Conservation (phyloP, 805 yeast genomes). For the Candida hispaniensis region DNA sequence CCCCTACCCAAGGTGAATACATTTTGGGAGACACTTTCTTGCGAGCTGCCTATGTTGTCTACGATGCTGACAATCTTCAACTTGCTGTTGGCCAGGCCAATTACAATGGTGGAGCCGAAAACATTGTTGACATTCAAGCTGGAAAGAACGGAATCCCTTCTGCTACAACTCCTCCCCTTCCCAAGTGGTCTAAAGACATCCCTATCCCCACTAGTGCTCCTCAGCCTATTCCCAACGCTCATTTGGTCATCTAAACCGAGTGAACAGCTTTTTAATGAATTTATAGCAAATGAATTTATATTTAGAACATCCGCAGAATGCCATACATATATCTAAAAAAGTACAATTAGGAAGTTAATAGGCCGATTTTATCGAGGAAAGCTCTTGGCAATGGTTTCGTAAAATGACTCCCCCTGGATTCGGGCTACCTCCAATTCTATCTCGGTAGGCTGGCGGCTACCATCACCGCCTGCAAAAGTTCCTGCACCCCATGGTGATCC, state of each 20-base stretch:
- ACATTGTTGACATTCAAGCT: too few relatives aligned
- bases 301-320: too few relatives aligned
- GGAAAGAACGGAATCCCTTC: slow-evolving; percentile 4
- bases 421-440: slow-evolving; percentile 57
- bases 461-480: slow-evolving; percentile 63
- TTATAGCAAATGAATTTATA: too few relatives aligned
- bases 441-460: slow-evolving; percentile 55
- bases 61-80: slow-evolving; percentile 46
- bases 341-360: too few relatives aligned
- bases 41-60: slow-evolving; percentile 53
- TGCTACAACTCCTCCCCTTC: not conserved
- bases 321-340: too few relatives aligned
- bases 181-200: slow-evolving; percentile 2
- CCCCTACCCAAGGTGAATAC: slow-evolving; percentile 40
- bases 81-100: slow-evolving; percentile 47
- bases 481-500: slow-evolving; percentile 89
- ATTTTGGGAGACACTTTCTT: slow-evolving; percentile 51
- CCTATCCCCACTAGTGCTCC: slow-evolving; percentile 13
- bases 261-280: too few relatives aligned
- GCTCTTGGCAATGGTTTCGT: slow-evolving; percentile 31
- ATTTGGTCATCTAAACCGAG: too few relatives aligned
- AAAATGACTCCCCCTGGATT: slow-evolving; percentile 60
- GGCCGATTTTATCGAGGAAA: too few relatives aligned
- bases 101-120: slow-evolving; percentile 16
- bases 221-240: too few relatives aligned